These are phyloP conservation scores for Chalara sp. DNA, from an alignment of 2,329 filamentous ascomycete genomes.

Conservation along the genomic window DNA sequence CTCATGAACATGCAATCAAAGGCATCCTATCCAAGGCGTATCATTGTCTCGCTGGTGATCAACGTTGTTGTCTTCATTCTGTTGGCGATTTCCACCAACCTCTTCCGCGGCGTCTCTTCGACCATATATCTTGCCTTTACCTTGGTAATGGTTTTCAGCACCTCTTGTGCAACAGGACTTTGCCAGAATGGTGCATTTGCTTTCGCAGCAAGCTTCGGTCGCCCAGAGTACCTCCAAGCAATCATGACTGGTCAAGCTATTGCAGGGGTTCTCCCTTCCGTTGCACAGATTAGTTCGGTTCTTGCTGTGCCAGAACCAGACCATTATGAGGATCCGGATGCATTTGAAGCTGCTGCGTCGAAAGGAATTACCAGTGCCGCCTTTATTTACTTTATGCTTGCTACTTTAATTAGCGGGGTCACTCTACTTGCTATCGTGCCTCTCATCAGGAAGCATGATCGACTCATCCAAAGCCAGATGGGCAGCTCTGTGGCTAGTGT, in stretches of 20 bases:
- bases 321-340: conserved; percentile 18
- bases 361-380: conserved; percentile 60
- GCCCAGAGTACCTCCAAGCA: conserved; percentile 86
- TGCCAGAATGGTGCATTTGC: conserved; percentile 94
- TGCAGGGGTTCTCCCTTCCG: conserved; percentile 80
- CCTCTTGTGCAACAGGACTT: conserved; percentile 74
- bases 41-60: conserved; percentile 68
- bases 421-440: conserved; percentile 70
- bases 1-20: conserved; percentile 74
- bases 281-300: conserved; percentile 81
- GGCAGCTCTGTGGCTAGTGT: conserved; percentile 43
- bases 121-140: conserved; percentile 72
- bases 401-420: conserved; percentile 64
- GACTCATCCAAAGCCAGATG: conserved; percentile 44
- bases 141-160: conserved; percentile 72
- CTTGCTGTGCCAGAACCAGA: conserved; percentile 51
- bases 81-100: conserved; percentile 71
- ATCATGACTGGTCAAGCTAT: conserved; percentile 94
- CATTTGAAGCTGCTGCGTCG: conserved; percentile 23
- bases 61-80: conserved; percentile 73
- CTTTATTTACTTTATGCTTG: conserved; percentile 86
- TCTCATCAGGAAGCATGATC: conserved; percentile 56
- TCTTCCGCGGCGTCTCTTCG: conserved; percentile 56
- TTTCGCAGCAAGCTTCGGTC: conserved; percentile 78
- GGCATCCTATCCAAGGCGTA: conserved; percentile 84